A percentile compares a stretch with the other conserved stretches of the same genome.
Evolutionary conservation across 2,329 filamentous ascomycete species (phyloP).

Genomic region (Clarireedia homoeocarpa): DNA sequence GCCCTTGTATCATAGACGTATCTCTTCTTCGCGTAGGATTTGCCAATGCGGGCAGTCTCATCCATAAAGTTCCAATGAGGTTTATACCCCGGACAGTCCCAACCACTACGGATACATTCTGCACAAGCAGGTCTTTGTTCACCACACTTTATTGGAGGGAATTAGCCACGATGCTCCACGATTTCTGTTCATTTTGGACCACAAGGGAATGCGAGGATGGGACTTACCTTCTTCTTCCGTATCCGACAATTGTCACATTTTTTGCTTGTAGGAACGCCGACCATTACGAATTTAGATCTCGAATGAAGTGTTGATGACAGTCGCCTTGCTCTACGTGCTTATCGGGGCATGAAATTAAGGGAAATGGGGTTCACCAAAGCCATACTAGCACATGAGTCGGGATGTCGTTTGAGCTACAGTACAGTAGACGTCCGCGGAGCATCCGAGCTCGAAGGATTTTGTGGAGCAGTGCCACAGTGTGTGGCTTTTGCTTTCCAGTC

Average conservation of each 20-base stretch:
- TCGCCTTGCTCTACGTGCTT: too few relatives aligned
- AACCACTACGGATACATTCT: slow-evolving; percentile 14
- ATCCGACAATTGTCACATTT: slow-evolving; percentile 15
- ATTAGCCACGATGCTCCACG: neutral
- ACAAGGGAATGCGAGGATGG: too few relatives aligned
- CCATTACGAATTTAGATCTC: slow-evolving; percentile 3
- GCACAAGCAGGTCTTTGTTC: slow-evolving; percentile 15
- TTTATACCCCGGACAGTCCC: slow-evolving; percentile 13
- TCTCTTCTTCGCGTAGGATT: slow-evolving; percentile 7
- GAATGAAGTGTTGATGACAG: neutral
- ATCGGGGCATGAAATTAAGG: too few relatives aligned
- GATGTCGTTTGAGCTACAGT: neutral
- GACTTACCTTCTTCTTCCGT: slow-evolving; percentile 16
- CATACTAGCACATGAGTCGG: neutral
- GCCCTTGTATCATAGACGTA: slow-evolving; percentile 5
- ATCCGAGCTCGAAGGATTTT: neutral
- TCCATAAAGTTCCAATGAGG: slow-evolving; percentile 15
- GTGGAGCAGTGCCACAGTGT: neutral
- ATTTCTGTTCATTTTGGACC: neutral
- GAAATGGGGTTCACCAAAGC: neutral
- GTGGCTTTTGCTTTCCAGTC: neutral
- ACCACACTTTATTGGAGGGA: slow-evolving; percentile 9
- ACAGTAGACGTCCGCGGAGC: neutral
- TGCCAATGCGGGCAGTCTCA: slow-evolving; percentile 8
- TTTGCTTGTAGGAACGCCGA: slow-evolving; percentile 13